A percentile compares a stretch with the other conserved stretches of the same genome.
Evolutionary conservation across 2,329 filamentous ascomycete genomes (phyloP).

Genomic region (Colletotrichum tropicicola): DNA sequence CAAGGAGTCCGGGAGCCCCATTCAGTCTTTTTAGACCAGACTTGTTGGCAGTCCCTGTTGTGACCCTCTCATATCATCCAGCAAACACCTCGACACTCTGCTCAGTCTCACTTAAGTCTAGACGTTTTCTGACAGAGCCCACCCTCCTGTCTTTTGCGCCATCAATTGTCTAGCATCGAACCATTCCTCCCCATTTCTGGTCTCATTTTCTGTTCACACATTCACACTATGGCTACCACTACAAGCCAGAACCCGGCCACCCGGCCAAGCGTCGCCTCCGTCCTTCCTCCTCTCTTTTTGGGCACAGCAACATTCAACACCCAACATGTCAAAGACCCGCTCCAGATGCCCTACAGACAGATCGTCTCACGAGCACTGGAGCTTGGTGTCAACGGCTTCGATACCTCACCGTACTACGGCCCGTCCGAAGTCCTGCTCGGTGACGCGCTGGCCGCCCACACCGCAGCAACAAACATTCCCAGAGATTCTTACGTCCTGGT

Average conservation of each 20-base stretch:
- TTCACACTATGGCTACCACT: slow-evolving; percentile 14
- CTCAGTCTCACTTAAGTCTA: not conserved
- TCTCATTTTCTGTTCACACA: not conserved
- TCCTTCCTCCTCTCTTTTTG: slow-evolving; percentile 82
- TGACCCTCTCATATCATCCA: slow-evolving; percentile 10
- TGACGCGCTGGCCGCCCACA: slow-evolving; percentile 62
- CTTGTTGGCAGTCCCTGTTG: not conserved
- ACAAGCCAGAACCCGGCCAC: slow-evolving; percentile 5
- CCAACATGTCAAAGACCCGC: slow-evolving; percentile 70
- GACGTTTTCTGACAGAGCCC: not conserved
- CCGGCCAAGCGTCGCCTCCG: slow-evolving; percentile 32
- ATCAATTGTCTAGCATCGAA: not conserved
- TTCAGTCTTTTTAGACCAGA: not conserved
- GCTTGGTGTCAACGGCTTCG: slow-evolving; percentile 24
- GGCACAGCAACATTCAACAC: slow-evolving; percentile 92
- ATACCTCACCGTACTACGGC: slow-evolving; percentile 30
- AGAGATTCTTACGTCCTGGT: slow-evolving; percentile 40
- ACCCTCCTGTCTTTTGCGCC: not conserved
- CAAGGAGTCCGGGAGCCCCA: not conserved
- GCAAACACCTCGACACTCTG: not conserved
- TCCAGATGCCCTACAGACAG: slow-evolving; percentile 27
- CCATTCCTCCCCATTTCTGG: not conserved
- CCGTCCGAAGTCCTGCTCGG: slow-evolving; percentile 27
- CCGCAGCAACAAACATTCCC: slow-evolving; percentile 55
- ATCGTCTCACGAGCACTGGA: slow-evolving; percentile 25